phyloP scores from a whole-genome alignment of 805 yeast species.

The Cyberlindnera lachancei region DNA sequence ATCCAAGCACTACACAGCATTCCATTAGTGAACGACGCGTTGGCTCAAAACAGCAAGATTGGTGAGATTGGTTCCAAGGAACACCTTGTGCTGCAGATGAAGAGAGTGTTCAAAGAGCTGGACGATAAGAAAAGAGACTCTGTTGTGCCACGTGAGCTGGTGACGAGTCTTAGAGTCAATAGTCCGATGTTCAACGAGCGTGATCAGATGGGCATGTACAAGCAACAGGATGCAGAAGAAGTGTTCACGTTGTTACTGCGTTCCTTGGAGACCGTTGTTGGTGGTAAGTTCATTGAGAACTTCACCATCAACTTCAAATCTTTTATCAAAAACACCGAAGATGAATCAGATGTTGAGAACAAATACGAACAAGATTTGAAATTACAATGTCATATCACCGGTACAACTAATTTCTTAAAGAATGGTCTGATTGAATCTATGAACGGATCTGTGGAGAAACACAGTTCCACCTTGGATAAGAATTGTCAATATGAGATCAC shows the following conservation, averaged over 20 bases:
- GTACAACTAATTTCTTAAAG: slow-evolving; percentile 77
- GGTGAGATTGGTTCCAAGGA: slow-evolving; percentile 29
- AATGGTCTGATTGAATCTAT: slow-evolving; percentile 76
- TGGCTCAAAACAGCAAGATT: slow-evolving; percentile 40
- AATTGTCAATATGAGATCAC: slow-evolving; percentile 64
- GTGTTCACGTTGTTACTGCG: slow-evolving; percentile 74
- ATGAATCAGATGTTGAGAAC: slow-evolving; percentile 39
- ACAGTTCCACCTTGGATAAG: slow-evolving; percentile 58
- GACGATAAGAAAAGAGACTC: slow-evolving; percentile 33
- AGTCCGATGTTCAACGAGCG: slow-evolving; percentile 90
- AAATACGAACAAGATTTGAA: slow-evolving; percentile 58
- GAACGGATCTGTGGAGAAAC: slow-evolving; percentile 70
- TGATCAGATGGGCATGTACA: slow-evolving; percentile 57
- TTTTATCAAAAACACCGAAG: slow-evolving; percentile 53
- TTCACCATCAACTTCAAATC: slow-evolving; percentile 63
- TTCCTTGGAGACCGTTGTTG: slow-evolving; percentile 39
- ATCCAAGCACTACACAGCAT: slow-evolving; percentile 82
- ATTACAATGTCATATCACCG: slow-evolving; percentile 82
- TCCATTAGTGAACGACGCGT: slow-evolving; percentile 58
- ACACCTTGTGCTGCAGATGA: slow-evolving; percentile 41
- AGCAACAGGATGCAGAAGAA: slow-evolving; percentile 99
- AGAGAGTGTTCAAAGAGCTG: slow-evolving; percentile 34
- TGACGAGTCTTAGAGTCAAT: slow-evolving; percentile 54
- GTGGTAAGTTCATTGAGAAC: slow-evolving; percentile 42
- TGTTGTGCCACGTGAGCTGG: slow-evolving; percentile 63